Evolutionary conservation across 768 basidiomycete genomes (phyloP), one percentile per base, ranked within the genome.

Genomic region (Suillus decipiens): DNA sequence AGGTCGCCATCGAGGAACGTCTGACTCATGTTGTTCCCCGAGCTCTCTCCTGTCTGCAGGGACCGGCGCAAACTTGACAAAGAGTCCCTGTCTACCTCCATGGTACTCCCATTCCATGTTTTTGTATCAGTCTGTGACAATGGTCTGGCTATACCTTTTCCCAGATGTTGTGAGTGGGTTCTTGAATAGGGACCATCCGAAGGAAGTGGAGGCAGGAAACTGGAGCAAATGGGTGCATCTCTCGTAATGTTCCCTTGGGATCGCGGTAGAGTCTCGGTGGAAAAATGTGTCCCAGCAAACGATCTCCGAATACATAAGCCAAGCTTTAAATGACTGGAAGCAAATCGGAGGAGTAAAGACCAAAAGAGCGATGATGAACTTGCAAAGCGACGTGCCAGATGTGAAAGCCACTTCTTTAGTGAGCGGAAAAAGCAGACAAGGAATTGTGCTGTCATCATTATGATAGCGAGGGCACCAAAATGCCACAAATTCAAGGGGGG

Each of bases 401-500:
- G 45, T 47, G 22, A 47, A 24, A 47, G 45, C 45, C 45, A 47
- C 45, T 47, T 47, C 45, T 47, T 47, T n/a, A 47, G n/a, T 22
- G 22, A 14, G 45, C 22, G 12, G 11, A 47, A 22, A 14, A 22
- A 22, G 22, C 6, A 12, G 11, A 22, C 11, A 22, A 24, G 5
- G 5, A 22, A 47, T 6, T 24, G 45, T 47, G 12, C 22, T 47
- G 22, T 47, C 45, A 47, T 22, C 22, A 42, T 28, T 28, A 28
- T 28, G 28, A 28, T 42, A 17, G 42, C 17, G 42, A 42, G 42
- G 42, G 8, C 19, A 19, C 11, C 14, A 19, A 42, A 19, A 17
- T 42, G 19, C 17, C 41, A 41, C 41, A 17, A 8, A 41, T 41
- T 41, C 42, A 12, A 39, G 5, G 37, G 37, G 12, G 36, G 36